Conservation (phyloP, 164 flowering plant species). For the Vitis cinerea region DNA sequence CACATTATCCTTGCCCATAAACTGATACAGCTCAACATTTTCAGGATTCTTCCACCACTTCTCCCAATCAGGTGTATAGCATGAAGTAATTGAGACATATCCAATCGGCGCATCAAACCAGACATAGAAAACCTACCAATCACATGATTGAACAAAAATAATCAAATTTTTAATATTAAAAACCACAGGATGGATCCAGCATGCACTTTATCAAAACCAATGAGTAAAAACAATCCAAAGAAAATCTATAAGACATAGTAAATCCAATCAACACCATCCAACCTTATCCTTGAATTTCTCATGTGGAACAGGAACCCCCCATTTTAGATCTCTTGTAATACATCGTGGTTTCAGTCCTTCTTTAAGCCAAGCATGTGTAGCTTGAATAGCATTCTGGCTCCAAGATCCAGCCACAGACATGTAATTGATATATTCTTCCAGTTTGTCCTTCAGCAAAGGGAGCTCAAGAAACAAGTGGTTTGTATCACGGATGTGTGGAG, state of each 20-base stretch:
- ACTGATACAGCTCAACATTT: slow-evolving; percentile 89
- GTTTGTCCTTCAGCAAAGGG: slow-evolving; percentile 61
- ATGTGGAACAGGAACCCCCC: slow-evolving; percentile 99
- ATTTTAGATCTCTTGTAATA: slow-evolving; percentile 92
- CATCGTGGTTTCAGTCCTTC: slow-evolving; percentile 85
- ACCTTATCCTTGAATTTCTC: slow-evolving; percentile 89
- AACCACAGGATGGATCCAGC: neutral
- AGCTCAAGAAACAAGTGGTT: slow-evolving; percentile 92
- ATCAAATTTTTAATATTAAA: slow-evolving; percentile 1
- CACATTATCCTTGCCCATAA: slow-evolving; percentile 99
- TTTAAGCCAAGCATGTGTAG: slow-evolving; percentile 84
- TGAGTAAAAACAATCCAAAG: neutral
- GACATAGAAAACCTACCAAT: slow-evolving; percentile 84
- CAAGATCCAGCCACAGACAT: slow-evolving; percentile 82
- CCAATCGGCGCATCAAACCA: slow-evolving; percentile 99
- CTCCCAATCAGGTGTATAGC: slow-evolving; percentile 91
- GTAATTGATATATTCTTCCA: slow-evolving; percentile 64
- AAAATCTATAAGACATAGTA: neutral
- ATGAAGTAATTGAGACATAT: slow-evolving; percentile 82
- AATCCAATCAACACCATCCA: neutral
- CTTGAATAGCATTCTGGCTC: slow-evolving; percentile 95
- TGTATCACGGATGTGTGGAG: slow-evolving; percentile 81
- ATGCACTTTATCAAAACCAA: neutral
- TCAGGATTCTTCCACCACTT: slow-evolving; percentile 99
- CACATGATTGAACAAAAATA: neutral